phyloP scores from a whole-genome alignment of 2,329 filamentous ascomycete genomes.

The Penicillium palitans region DNA sequence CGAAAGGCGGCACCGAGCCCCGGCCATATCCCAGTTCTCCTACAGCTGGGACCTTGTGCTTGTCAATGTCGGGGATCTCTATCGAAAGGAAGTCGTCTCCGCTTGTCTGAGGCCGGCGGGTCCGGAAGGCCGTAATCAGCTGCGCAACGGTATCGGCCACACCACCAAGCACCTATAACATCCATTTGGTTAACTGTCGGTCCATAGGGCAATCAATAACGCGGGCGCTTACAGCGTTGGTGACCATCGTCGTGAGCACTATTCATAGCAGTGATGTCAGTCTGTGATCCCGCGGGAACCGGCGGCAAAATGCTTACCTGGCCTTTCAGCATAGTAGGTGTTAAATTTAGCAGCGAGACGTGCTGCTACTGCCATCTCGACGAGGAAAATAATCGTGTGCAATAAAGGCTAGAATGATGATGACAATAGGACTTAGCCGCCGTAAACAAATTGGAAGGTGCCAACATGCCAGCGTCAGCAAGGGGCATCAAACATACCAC shows the following conservation, averaged over 20 bases:
- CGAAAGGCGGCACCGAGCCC: constrained; percentile 75
- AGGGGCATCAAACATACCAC: constrained; percentile 36
- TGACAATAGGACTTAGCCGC: constrained; percentile 17
- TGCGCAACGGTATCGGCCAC: constrained; percentile 97
- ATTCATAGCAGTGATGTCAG: constrained; percentile 23
- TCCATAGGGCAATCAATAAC: not conserved
- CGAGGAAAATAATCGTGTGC: constrained; percentile 77
- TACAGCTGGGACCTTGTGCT: constrained; percentile 68
- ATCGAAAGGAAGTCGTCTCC: constrained; percentile 74
- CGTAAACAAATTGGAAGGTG: not conserved
- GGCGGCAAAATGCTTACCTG: constrained; percentile 56
- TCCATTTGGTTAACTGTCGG: constrained; percentile 15
- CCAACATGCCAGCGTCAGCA: not conserved
- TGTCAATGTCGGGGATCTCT: constrained; percentile 84
- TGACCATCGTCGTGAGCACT: constrained; percentile 99
- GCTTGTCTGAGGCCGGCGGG: constrained; percentile 60
- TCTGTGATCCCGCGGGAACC: not conserved
- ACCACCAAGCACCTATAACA: constrained; percentile 71
- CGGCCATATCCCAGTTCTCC: constrained; percentile 66
- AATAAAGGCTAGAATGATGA: constrained; percentile 69
- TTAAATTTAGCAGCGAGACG: constrained; percentile 87
- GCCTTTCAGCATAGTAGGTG: constrained; percentile 86
- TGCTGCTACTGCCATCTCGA: constrained; percentile 84
- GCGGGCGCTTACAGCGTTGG: constrained; percentile 71
- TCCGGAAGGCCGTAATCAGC: constrained; percentile 73